Base-by-base conservation (phyloP, 768 basidiomycete genomes). In the Leccinum arenicola region DNA sequence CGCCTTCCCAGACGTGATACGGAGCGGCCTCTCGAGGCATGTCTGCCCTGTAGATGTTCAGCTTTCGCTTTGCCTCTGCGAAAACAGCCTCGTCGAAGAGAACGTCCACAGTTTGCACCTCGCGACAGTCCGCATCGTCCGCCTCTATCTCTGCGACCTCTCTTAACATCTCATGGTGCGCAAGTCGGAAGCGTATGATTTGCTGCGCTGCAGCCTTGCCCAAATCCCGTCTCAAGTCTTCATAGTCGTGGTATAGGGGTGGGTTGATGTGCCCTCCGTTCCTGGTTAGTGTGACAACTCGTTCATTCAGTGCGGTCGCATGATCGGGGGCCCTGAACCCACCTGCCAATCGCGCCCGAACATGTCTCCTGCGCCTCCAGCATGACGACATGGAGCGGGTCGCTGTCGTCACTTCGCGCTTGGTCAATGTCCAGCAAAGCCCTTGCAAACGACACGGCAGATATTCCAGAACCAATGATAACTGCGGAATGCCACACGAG, bases 341-440 rank as follows among this genome's bases (percentile, higher is more conserved):
- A 78, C 80, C 80, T 77, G 47, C 77, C 82, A 0, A 82, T 82
- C 9, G 82, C 82, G 0, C 82, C 82, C 3, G 80, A 80, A 64
- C 82, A 83, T 3, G 76, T 67, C 21, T 86, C 84, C 29, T 86
- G 71, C 17, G 87, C 87, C 66, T 89, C 87, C 27, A 89, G 68
- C 61, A 87, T 77, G 50, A 86, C 78, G 4, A 88, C 70, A 27
- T 67, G 66, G 59, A 74, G 43, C 1, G 62, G 68, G 19, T 56
- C 25, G 15, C 57, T 62, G 58, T 55, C 31, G 17, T 66, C 53
- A 56, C 62, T 11, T 49, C 64, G 56, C 59, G 64, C 54, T 56
- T 68, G 64, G 65, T 73, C 71, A 55, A 60, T 31, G 11, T 63
- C 62, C 11, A 81, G 70, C 48, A 77, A 58, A 31, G 77, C 75